Evolutionary conservation across 345 rosid genomes (phyloP).

Genomic region (Citrus cavaleriei): DNA sequence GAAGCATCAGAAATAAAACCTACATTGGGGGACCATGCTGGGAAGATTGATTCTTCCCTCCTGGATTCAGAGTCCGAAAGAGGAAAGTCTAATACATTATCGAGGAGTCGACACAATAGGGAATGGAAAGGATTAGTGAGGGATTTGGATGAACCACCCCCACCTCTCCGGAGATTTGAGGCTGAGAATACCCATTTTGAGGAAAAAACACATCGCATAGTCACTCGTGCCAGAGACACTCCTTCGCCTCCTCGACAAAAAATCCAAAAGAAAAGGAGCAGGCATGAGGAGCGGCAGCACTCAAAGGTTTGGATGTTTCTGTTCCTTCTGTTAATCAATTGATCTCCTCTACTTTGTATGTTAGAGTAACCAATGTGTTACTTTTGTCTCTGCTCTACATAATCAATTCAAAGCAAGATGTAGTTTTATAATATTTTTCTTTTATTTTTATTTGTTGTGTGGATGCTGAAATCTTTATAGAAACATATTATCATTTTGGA

Average conservation of each 20-base stretch:
- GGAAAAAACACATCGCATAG: conserved; percentile 39
- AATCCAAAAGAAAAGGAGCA: conserved; percentile 52
- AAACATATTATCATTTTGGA: background rate
- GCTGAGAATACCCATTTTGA: conserved; percentile 35
- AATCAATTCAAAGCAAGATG: background rate
- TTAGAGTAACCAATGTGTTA: background rate
- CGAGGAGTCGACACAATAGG: conserved; percentile 47
- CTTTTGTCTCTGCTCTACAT: background rate
- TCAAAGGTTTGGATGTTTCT: conserved; percentile 47
- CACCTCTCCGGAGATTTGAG: conserved; percentile 65
- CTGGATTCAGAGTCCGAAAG: conserved; percentile 46
- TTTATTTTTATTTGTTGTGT: background rate
- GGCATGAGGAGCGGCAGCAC: conserved; percentile 44
- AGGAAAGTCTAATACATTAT: conserved; percentile 36
- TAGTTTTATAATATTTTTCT: background rate
- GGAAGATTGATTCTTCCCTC: conserved; percentile 22
- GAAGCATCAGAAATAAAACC: conserved; percentile 29
- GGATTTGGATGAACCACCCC: conserved; percentile 52
- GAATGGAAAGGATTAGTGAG: conserved; percentile 60
- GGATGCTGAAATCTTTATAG: background rate
- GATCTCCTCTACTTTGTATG: background rate
- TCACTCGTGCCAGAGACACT: conserved; percentile 40
- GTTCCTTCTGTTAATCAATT: background rate
- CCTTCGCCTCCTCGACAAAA: conserved; percentile 49
- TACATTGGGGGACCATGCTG: conserved; percentile 28